Base-by-base conservation (phyloP, 23 red algal species). In the Chondrus crispus region DNA sequence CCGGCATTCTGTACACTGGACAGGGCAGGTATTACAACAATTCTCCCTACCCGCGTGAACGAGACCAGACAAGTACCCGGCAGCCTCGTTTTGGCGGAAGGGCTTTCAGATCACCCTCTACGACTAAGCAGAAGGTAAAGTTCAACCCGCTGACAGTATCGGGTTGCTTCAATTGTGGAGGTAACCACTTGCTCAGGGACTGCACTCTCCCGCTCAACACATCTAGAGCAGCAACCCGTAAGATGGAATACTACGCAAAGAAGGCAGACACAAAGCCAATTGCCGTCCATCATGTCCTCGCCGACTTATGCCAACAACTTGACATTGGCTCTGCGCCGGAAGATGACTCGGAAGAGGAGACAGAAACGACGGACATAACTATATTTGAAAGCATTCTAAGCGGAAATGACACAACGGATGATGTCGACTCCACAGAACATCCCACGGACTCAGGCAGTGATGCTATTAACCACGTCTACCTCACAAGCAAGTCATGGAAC, bases 151-250 rank as follows among this genome's bases (percentile, higher is more conserved):
- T 53, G 1, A 29, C 40, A 30, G 0, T 53, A 26, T 9, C 1
- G 48, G 79, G 79, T 2, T 84, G 0, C 40, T 66, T 84, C 79
- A 84, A 84, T 47, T 84, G 79, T 37, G 79, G 42, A 44, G 54
- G 62, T 57, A 77, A 38, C 24, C 71, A 77, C 44, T 39, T 77
- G 71, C 8, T 48, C 8, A 42, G 38, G 26, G 71, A 76, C 71
- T 77, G 71, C 43, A 9, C 26, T 20, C 37, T 46, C 38, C 71
- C 2, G 29, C 37, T 77, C 71, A 77, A 2, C 71, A 46, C 44
- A 35, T 0, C 71, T 1, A 44, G 66, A 46, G 71, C 71, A 26
- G 71, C 1, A 0, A 22, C 37, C 22, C 2, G 71, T 26, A 24
- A 38, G 26, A 26, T 77, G 37, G 71, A 77, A 77, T 77, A 77